phyloP scores from a whole-genome alignment of 2,329 filamentous ascomycete species.

The Xylariales sp. region DNA sequence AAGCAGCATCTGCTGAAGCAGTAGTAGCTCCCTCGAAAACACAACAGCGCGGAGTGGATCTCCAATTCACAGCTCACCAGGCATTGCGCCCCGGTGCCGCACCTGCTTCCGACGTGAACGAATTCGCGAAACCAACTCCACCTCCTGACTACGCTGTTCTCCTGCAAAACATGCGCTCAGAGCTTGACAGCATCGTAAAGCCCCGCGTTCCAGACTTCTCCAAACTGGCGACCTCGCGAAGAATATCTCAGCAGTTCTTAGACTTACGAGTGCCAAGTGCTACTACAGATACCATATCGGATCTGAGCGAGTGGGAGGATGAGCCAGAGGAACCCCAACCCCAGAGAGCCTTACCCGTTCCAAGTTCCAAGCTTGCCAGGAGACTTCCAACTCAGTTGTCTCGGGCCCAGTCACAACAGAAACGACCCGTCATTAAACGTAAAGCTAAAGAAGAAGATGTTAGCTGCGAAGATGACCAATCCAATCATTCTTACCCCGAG shows the following conservation, averaged over 20 bases:
- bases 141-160: slow-evolving; percentile 39
- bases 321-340: slow-evolving; percentile 23
- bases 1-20: slow-evolving; percentile 17
- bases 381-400: not conserved
- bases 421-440: slow-evolving; percentile 3
- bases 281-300: slow-evolving; percentile 34
- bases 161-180: slow-evolving; percentile 34
- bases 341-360: slow-evolving; percentile 7
- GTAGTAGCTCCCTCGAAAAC: slow-evolving; percentile 21
- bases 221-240: slow-evolving; percentile 12
- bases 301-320: slow-evolving; percentile 51
- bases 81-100: slow-evolving; percentile 36
- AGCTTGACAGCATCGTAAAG: slow-evolving; percentile 29
- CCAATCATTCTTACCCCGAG: not conserved
- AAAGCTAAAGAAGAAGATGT: not conserved
- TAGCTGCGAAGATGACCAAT: not conserved
- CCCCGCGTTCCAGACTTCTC: slow-evolving; percentile 23
- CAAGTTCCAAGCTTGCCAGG: slow-evolving; percentile 4
- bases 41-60: slow-evolving; percentile 35
- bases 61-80: slow-evolving; percentile 51
- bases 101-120: slow-evolving; percentile 14
- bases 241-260: slow-evolving; percentile 2
- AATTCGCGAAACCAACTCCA: slow-evolving; percentile 15
- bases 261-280: slow-evolving; percentile 3
- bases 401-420: not conserved